phyloP scores from a whole-genome alignment of 2,329 filamentous ascomycete genomes.

The Lachnellula suecica region DNA sequence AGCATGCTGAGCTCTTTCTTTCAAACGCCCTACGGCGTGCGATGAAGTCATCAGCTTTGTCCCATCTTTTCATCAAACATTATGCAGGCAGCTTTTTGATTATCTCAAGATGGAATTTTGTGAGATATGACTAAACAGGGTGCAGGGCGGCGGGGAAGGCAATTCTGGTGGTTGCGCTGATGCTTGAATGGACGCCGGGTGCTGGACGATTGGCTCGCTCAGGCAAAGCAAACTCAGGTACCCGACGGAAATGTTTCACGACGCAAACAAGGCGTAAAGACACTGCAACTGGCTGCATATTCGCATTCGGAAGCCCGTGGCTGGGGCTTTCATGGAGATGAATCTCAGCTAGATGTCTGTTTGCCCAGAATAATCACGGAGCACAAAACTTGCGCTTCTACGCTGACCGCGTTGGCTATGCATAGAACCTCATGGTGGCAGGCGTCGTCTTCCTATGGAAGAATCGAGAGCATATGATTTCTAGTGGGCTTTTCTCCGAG shows the following conservation, averaged over 20 bases:
- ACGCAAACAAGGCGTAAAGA: constrained; percentile 1
- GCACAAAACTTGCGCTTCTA: not conserved
- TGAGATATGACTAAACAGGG: constrained; percentile 12
- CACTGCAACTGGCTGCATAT: not conserved
- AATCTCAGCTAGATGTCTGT: not conserved
- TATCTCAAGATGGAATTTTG: constrained; percentile 1
- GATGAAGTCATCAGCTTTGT: constrained; percentile 14
- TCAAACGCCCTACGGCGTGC: not conserved
- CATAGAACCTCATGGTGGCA: not conserved
- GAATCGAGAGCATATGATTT: not conserved
- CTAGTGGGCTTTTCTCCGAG: not conserved
- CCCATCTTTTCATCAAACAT: not conserved
- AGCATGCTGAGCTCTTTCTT: not conserved
- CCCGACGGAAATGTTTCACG: constrained; percentile 20
- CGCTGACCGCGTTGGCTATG: not conserved
- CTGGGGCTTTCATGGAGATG: constrained; percentile 3
- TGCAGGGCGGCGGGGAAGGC: constrained; percentile 6
- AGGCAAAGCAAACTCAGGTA: constrained; percentile 19
- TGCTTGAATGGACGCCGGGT: not conserved
- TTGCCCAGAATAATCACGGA: not conserved
- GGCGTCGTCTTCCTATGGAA: not conserved
- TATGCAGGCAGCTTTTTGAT: not conserved
- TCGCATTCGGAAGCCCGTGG: constrained; percentile 8
- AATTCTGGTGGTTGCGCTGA: constrained; percentile 5
- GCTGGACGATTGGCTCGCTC: not conserved